phyloP scores from a whole-genome alignment of 2,329 filamentous ascomycete genomes.

The Colletotrichum sp. region DNA sequence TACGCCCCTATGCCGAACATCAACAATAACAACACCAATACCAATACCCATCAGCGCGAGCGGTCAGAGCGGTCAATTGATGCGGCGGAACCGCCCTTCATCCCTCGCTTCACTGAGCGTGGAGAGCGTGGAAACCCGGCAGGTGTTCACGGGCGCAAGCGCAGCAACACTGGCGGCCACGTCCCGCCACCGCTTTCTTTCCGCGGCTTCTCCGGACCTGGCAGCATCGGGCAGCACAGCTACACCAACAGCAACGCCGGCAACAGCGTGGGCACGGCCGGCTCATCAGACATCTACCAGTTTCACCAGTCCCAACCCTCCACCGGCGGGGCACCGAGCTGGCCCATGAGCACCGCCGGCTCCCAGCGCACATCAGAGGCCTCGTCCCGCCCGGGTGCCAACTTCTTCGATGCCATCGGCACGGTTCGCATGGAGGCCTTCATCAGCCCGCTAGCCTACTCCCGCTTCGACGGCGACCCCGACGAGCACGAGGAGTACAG shows the following conservation, averaged over 20 bases:
- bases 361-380: conserved; percentile 62
- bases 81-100: conserved; percentile 73
- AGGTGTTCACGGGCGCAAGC: conserved; percentile 75
- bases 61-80: conserved; percentile 59
- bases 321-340: conserved; percentile 35
- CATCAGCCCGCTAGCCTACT: conserved; percentile 68
- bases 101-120: conserved; percentile 72
- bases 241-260: conserved; percentile 62
- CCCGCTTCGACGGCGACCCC: conserved; percentile 49
- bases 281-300: conserved; percentile 66
- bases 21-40: conserved; percentile 11
- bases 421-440: conserved; percentile 98
- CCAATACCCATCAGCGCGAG: conserved; percentile 49
- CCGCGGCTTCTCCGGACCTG: conserved; percentile 75
- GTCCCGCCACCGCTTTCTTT: conserved; percentile 74
- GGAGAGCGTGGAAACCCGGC: conserved; percentile 56
- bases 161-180: conserved; percentile 86
- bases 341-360: conserved; percentile 47
- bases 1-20: conserved; percentile 34
- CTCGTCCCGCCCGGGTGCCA: conserved; percentile 52
- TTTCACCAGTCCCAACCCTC: conserved; percentile 53
- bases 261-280: conserved; percentile 61
- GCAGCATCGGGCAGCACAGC: conserved; percentile 44
- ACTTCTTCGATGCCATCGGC: conserved; percentile 87
- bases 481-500: conserved; percentile 57